phyloP scores from a whole-genome alignment of 768 basidiomycete genomes.

The Panus rudis region DNA sequence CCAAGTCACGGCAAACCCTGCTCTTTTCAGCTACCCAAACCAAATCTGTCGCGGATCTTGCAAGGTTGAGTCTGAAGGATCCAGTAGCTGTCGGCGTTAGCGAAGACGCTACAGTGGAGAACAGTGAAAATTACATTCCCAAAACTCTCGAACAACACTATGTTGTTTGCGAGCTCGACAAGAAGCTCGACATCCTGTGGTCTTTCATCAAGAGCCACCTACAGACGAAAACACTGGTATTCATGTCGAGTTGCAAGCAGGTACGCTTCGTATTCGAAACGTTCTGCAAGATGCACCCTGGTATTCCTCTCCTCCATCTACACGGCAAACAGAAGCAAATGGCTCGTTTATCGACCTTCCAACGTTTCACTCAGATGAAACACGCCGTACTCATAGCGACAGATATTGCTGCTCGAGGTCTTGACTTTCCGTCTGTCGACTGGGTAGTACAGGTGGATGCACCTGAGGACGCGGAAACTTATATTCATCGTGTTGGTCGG shows the following conservation, averaged over 20 bases:
- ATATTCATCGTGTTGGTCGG: slow-evolving; percentile 93
- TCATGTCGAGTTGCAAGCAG: slow-evolving; percentile 93
- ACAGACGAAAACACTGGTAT: slow-evolving; percentile 86
- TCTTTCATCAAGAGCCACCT: slow-evolving; percentile 93
- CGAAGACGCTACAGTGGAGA: slow-evolving; percentile 29
- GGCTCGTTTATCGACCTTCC: slow-evolving; percentile 78
- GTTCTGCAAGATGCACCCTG: slow-evolving; percentile 93
- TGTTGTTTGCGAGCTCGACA: slow-evolving; percentile 71
- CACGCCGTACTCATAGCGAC: slow-evolving; percentile 90
- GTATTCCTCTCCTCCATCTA: slow-evolving; percentile 84
- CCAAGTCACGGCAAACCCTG: slow-evolving; percentile 86
- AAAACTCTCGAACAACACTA: slow-evolving; percentile 85
- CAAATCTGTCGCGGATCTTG: slow-evolving; percentile 79
- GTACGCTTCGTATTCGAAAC: slow-evolving; percentile 95
- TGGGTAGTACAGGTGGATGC: slow-evolving; percentile 97
- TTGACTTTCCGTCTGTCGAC: slow-evolving; percentile 94
- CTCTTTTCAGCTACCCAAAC: slow-evolving; percentile 98
- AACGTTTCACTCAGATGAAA: slow-evolving; percentile 73
- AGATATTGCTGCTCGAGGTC: slow-evolving; percentile 90
- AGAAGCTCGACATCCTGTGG: slow-evolving; percentile 89
- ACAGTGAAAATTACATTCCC: slow-evolving; percentile 56
- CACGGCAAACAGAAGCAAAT: slow-evolving; percentile 97
- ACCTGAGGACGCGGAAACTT: slow-evolving; percentile 95
- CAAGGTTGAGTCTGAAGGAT: slow-evolving; percentile 80
- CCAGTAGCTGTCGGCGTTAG: slow-evolving; percentile 70